Conservation (phyloP, 805 yeast genomes). For the Saccharomycopsis synnaedendra region DNA sequence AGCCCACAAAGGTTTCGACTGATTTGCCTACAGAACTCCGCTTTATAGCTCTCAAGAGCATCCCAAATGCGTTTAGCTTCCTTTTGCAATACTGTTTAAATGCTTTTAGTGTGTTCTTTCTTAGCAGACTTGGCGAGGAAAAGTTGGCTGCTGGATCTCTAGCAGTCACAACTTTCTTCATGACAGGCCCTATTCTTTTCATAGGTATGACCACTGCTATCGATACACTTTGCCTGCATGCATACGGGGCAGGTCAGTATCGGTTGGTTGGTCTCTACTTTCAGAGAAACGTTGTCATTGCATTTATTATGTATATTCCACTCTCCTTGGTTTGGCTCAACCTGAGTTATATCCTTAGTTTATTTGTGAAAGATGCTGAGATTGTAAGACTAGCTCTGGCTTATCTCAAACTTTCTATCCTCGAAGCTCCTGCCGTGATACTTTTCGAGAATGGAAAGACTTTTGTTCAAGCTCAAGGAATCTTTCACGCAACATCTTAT, state of each 20-base stretch:
- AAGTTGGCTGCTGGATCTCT: constrained; percentile 69
- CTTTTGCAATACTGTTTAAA: constrained; percentile 43
- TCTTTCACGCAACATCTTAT: constrained; percentile 71
- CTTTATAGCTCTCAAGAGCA: neutral
- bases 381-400: constrained; percentile 35
- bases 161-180: constrained; percentile 70
- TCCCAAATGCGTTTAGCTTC: constrained; percentile 28
- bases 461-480: constrained; percentile 66
- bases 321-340: constrained; percentile 51
- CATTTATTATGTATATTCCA: constrained; percentile 41
- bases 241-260: constrained; percentile 58
- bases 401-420: constrained; percentile 42
- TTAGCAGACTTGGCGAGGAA: constrained; percentile 58
- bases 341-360: constrained; percentile 21
- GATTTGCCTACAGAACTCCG: neutral
- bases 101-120: constrained; percentile 52
- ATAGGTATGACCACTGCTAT: constrained; percentile 54
- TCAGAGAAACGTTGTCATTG: constrained; percentile 54
- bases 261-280: constrained; percentile 58
- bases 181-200: constrained; percentile 62
- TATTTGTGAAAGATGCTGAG: constrained; percentile 26
- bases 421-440: constrained; percentile 68
- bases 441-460: constrained; percentile 61
- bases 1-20: too few relatives aligned
- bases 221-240: constrained; percentile 71